Evolutionary conservation across 2,329 filamentous ascomycete species (phyloP).

Genomic region (Epichloe baconii): DNA sequence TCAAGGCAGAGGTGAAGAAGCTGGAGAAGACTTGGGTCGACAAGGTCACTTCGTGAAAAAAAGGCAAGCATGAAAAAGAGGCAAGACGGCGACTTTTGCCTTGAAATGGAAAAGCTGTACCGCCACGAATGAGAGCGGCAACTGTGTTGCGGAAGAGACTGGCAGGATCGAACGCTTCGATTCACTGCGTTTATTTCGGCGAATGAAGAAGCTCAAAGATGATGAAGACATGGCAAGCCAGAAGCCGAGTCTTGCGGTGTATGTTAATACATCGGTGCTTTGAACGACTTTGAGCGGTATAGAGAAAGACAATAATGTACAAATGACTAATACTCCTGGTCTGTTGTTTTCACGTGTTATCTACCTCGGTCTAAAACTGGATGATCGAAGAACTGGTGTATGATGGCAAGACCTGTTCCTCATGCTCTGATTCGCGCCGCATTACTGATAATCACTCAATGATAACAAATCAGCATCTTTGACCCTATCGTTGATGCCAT

Average conservation of each 20-base stretch:
- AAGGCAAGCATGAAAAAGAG: neutral
- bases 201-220: neutral
- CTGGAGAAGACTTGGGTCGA: slow-evolving; percentile 83
- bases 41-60: slow-evolving; percentile 44
- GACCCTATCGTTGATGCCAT: too few relatives aligned
- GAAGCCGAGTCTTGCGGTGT: slow-evolving; percentile 8
- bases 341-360: too few relatives aligned
- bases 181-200: neutral
- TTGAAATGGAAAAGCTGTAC: neutral
- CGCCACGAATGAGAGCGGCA: neutral
- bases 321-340: neutral
- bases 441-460: too few relatives aligned
- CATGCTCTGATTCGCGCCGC: too few relatives aligned
- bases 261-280: slow-evolving; percentile 19
- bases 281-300: slow-evolving; percentile 17
- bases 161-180: neutral
- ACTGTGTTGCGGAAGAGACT: neutral
- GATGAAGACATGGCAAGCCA: too few relatives aligned
- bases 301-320: slow-evolving; percentile 15
- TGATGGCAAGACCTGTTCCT: too few relatives aligned
- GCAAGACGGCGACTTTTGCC: too few relatives aligned
- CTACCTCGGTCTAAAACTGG: too few relatives aligned
- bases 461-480: too few relatives aligned
- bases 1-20: slow-evolving; percentile 78
- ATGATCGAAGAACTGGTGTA: too few relatives aligned